Evolutionary conservation across 306 rosid species (phyloP).

Genomic region (Rubus parviflorus): DNA sequence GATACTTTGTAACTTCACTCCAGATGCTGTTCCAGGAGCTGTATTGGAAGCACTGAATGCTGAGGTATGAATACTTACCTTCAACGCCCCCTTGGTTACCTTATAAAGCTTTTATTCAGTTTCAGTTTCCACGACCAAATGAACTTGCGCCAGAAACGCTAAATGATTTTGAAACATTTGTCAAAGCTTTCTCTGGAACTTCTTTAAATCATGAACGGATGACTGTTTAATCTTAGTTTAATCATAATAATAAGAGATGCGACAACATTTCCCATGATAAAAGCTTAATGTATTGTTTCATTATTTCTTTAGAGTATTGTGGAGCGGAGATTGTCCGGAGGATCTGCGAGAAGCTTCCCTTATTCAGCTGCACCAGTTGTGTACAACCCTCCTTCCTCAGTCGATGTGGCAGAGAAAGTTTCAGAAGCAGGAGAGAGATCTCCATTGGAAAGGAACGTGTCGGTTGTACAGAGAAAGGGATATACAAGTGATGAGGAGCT

Average conservation of each 20-base stretch:
- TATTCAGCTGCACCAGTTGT: conserved; percentile 63
- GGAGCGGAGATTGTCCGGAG: conserved; percentile 60
- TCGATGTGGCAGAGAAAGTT: conserved; percentile 72
- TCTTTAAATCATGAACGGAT: not conserved
- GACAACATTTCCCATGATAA: conserved; percentile 10
- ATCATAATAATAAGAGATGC: not conserved
- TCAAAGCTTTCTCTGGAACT: not conserved
- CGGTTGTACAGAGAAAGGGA: conserved; percentile 71
- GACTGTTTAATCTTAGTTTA: not conserved
- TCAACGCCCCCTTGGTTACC: not conserved
- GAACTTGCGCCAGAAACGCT: not conserved
- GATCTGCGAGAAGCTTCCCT: conserved; percentile 59
- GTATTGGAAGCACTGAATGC: conserved; percentile 83
- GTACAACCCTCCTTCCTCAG: conserved; percentile 60
- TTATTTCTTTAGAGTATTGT: conserved; percentile 47
- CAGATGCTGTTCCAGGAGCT: conserved; percentile 85
- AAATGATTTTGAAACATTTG: not conserved
- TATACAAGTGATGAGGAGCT: conserved; percentile 93
- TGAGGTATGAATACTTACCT: conserved; percentile 54
- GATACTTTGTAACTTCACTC: conserved; percentile 94
- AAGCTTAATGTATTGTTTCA: conserved; percentile 5
- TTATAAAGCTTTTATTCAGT: not conserved
- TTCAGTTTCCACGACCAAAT: not conserved
- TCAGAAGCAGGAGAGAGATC: conserved; percentile 68
- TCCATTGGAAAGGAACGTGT: conserved; percentile 58